Percentiles rank a stretch among this genome's conserved stretches.
Conservation (phyloP, 2,329 filamentous ascomycete species). For the Xylaria sp. region DNA sequence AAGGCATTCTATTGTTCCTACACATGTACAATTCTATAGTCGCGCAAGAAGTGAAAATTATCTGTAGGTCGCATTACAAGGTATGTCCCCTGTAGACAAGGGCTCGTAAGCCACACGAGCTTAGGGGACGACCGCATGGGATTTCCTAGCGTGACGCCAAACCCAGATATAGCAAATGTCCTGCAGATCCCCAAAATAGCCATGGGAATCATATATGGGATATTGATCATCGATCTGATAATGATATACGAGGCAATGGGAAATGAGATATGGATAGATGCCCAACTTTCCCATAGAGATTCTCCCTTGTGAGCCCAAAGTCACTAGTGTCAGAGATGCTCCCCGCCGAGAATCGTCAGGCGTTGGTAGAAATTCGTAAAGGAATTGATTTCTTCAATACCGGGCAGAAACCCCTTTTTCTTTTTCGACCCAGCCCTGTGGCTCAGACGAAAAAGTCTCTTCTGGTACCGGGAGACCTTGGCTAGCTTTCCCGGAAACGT, state of each 20-base stretch:
- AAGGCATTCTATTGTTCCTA: background rate
- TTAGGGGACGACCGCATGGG: conserved; percentile 15
- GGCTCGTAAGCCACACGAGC: conserved; percentile 14
- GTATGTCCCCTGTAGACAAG: conserved; percentile 10
- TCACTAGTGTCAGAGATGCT: background rate
- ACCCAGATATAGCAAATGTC: conserved; percentile 23
- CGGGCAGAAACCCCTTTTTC: conserved; percentile 15
- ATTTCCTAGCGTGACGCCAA: conserved; percentile 26
- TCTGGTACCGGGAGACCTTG: conserved; percentile 13
- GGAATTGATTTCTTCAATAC: background rate
- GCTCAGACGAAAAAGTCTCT: conserved; percentile 17
- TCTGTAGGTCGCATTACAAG: background rate
- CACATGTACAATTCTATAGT: background rate
- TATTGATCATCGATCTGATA: background rate
- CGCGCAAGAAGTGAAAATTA: background rate
- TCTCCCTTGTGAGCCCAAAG: background rate
- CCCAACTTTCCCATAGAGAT: conserved; percentile 21
- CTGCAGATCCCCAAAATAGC: conserved; percentile 24
- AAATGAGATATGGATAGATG: conserved; percentile 12
- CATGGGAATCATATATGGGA: conserved; percentile 4
- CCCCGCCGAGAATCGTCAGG: conserved; percentile 11
- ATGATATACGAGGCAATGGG: background rate
- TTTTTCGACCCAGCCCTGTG: conserved; percentile 36
- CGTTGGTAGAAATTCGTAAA: conserved; percentile 6
- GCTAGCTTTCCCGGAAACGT: conserved; percentile 19